phyloP scores from a whole-genome alignment of 2,329 filamentous ascomycete genomes.

The Aspergillus spinulosporus region DNA sequence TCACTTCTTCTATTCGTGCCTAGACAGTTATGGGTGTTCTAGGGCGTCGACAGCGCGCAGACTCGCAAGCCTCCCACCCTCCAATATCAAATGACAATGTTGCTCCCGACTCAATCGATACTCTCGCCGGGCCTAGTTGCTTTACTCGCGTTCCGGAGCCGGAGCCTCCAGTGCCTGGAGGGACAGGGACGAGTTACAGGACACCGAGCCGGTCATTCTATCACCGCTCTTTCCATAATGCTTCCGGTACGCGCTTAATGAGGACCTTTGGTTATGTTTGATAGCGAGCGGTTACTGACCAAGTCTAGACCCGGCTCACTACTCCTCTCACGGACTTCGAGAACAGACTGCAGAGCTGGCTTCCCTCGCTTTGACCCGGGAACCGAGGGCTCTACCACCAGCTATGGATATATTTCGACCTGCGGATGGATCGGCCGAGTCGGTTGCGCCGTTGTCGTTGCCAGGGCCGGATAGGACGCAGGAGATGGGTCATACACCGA shows the following conservation, averaged over 20 bases:
- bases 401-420: conserved; percentile 33
- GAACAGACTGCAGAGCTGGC: conserved; percentile 87
- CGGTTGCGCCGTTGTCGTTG: conserved; percentile 22
- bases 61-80: conserved; percentile 29
- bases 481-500: conserved; percentile 19
- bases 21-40: conserved; percentile 30
- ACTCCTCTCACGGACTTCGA: conserved; percentile 73
- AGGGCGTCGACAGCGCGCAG: conserved; percentile 31
- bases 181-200: conserved; percentile 35
- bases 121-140: conserved; percentile 32
- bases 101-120: conserved; percentile 24
- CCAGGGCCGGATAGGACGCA: conserved; percentile 15
- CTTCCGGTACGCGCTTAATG: conserved; percentile 35
- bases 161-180: conserved; percentile 33
- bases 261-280: background rate
- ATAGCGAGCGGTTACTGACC: conserved; percentile 21
- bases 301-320: conserved; percentile 65
- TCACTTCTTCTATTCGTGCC: conserved; percentile 1
- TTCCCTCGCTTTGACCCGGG: conserved; percentile 69
- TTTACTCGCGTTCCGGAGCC: conserved; percentile 28
- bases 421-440: conserved; percentile 1
- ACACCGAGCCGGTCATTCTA: conserved; percentile 49
- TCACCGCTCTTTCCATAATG: conserved; percentile 46
- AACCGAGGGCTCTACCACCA: conserved; percentile 30
- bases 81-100: conserved; percentile 25